Percentiles rank a stretch among this genome's conserved stretches.
Conservation (phyloP, 257 asterid genomes). For the Agastache rugosa region DNA sequence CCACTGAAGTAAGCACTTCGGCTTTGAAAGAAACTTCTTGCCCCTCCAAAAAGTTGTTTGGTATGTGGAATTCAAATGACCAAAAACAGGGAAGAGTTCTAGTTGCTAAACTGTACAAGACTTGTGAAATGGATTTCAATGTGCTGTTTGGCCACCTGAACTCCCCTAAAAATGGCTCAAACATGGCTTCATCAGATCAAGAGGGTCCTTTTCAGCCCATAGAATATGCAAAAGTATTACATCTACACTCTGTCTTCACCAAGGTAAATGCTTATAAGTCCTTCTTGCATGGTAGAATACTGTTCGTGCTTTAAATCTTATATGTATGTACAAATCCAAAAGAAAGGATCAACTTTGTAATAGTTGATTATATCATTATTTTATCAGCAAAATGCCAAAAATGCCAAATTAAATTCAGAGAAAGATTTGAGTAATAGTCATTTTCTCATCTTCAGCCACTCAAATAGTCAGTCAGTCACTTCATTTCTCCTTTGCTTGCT, state of each 20-base stretch:
- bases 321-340: conserved; percentile 5
- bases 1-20: conserved; percentile 44
- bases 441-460: not conserved
- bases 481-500: conserved; percentile 26
- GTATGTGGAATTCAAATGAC: conserved; percentile 68
- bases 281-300: conserved; percentile 24
- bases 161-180: conserved; percentile 39
- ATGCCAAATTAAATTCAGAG: conserved; percentile 13
- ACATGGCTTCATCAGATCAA: conserved; percentile 39
- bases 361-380: conserved; percentile 17
- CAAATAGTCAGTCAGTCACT: conserved; percentile 12
- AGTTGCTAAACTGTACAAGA: conserved; percentile 57
- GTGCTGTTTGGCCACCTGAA: conserved; percentile 69
- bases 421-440: not conserved
- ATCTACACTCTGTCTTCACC: conserved; percentile 64
- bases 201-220: conserved; percentile 42
- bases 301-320: not conserved
- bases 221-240: conserved; percentile 66
- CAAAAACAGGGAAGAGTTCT: conserved; percentile 59
- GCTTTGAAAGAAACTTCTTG: conserved; percentile 32
- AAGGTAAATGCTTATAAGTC: conserved; percentile 59
- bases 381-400: conserved; percentile 1
- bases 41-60: conserved; percentile 58
- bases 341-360: not conserved
- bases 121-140: conserved; percentile 70